Evolutionary conservation across 352 stramenopile species (phyloP), one percentile per base, ranked within the genome.

Genomic region (Peronospora farinosa): DNA sequence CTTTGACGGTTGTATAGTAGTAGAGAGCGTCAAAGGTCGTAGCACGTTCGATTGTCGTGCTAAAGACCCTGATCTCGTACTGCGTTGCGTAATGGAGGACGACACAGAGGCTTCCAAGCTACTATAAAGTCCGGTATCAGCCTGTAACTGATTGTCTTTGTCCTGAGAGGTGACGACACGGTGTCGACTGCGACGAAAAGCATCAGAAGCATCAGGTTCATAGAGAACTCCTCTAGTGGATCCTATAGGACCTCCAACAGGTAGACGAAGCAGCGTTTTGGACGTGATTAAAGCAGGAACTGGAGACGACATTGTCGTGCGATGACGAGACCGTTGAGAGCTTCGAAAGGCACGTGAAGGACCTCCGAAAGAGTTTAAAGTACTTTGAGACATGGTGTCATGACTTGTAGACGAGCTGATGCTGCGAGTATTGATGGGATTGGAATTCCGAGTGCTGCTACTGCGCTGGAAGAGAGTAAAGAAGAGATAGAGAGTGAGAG

Each of bases 211-310:
- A 10, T 63, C 47, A 0, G 62, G 62, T 30, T 64, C 50, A 40
- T 66, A 65, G 7, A 69, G 49, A 17, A 66, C 57, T 2, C 58
- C 53, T n/a, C n/a, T n/a, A 21, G 38, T 51, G 37, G 51, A 51
- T 30, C 40, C 54, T 19, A 19, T 8, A 15, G 47, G 15, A 19
- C 23, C 32, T 12, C 40, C 52, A 60, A 59, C 48, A 19, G 74
- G 54, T 33, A 72, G 54, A 52, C 67, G 69, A 1, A 67, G 65
- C 16, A 65, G 77, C 7, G 67, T 64, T 47, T 81, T 85, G 33
- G 69, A 54, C 51, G 78, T 54, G 7, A 74, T 64, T 17, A 52
- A 46, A 28, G 54, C 13, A 21, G 57, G 40, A 33, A 33, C 2
- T 28, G 54, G 16, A 16, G 38, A 2, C 19, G 54, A n/a, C n/a